Conservation (phyloP, 2,329 filamentous ascomycete genomes). For the Elsinoe fawcettii region DNA sequence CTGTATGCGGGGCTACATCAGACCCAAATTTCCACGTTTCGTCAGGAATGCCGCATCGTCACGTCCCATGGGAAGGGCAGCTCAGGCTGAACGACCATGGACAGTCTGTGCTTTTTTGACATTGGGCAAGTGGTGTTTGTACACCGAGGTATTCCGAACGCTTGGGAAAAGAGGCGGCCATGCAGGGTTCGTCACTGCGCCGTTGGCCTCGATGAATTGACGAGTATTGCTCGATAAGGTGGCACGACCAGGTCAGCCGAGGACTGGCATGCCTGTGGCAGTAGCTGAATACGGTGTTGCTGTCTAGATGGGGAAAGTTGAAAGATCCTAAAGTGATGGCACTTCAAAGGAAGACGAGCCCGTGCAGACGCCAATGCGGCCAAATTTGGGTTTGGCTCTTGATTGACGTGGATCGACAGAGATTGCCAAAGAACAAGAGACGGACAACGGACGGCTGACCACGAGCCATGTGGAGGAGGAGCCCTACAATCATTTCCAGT, state of each 20-base stretch:
- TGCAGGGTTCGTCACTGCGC: not conserved
- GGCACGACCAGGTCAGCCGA: slow-evolving; percentile 1
- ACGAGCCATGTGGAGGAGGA: slow-evolving; percentile 12
- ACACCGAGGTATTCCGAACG: slow-evolving; percentile 10
- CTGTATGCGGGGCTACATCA: not conserved
- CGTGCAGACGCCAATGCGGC: not conserved
- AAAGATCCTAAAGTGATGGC: slow-evolving; percentile 4
- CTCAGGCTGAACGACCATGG: not conserved
- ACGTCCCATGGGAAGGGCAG: not conserved
- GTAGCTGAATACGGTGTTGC: slow-evolving; percentile 2
- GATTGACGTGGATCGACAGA: slow-evolving; percentile 15
- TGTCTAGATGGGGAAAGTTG: slow-evolving; percentile 7
- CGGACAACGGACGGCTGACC: not conserved
- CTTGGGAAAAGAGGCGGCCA: not conserved
- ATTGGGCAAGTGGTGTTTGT: not conserved
- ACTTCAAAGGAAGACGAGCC: not conserved
- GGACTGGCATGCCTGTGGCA: not conserved
- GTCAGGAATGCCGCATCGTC: not conserved
- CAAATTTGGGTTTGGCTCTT: slow-evolving; percentile 10
- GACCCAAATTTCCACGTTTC: slow-evolving; percentile 10
- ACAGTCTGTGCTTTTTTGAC: not conserved
- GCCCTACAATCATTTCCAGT: slow-evolving; percentile 13
- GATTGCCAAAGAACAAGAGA: not conserved
- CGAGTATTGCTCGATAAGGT: not conserved
- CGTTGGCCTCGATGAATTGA: not conserved